These are phyloP conservation scores for Cotoneaster glaucophyllus DNA, from an alignment of 306 rosid species.

Conservation along the genomic window DNA sequence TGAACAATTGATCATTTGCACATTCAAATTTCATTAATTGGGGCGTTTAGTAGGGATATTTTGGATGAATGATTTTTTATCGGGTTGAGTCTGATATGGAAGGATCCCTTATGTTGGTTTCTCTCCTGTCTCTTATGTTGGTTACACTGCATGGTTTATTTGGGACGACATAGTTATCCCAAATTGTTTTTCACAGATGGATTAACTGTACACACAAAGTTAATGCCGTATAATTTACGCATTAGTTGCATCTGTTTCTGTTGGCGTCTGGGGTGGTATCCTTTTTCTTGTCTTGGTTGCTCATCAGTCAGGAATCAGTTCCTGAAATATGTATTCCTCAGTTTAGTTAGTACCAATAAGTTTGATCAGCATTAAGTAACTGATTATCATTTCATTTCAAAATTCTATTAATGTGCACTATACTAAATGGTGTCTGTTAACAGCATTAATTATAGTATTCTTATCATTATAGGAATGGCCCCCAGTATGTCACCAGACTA, in stretches of 20 bases:
- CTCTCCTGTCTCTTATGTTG: not conserved
- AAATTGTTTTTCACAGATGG: not conserved
- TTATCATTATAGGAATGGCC: conserved; percentile 74
- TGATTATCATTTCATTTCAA: not conserved
- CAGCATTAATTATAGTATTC: conserved; percentile 41
- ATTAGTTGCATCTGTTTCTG: not conserved
- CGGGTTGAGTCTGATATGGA: not conserved
- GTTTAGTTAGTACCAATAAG: not conserved
- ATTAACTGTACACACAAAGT: not conserved
- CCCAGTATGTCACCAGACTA: conserved; percentile 64
- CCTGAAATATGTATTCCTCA: not conserved
- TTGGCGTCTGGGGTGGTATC: not conserved
- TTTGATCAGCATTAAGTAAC: conserved; percentile 7
- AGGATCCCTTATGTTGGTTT: not conserved
- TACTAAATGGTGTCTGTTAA: conserved; percentile 25
- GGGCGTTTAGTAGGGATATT: not conserved
- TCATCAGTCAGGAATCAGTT: not conserved
- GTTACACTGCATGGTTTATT: not conserved
- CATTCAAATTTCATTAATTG: not conserved
- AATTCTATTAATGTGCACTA: conserved; percentile 23
- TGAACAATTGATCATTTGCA: not conserved
- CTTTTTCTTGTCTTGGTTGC: not conserved
- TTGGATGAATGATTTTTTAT: not conserved
- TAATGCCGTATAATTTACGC: not conserved
- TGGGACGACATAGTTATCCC: not conserved